These are phyloP conservation scores for Quercus phellos DNA, from an alignment of 331 rosid species.

Conservation along the genomic window DNA sequence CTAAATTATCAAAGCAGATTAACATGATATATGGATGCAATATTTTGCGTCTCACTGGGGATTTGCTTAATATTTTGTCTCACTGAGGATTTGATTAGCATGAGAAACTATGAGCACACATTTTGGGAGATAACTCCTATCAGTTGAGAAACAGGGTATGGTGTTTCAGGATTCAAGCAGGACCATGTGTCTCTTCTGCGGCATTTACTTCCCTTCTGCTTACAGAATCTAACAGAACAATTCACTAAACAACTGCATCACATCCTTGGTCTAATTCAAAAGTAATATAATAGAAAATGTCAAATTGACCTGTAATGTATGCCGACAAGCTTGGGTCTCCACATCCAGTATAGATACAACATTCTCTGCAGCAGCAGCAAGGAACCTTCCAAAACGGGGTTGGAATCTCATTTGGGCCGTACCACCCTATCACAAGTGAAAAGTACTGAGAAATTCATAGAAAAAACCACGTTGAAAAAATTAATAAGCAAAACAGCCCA, in stretches of 20 bases:
- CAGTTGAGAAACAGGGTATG: neutral
- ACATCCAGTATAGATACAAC: slow-evolving; percentile 85
- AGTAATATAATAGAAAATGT: neutral
- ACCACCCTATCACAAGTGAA: slow-evolving; percentile 60
- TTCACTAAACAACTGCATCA: neutral
- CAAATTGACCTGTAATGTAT: slow-evolving; percentile 68
- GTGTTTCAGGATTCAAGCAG: neutral
- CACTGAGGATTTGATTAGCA: neutral
- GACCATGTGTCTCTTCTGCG: neutral
- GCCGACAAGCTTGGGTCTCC: slow-evolving; percentile 68
- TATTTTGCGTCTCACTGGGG: neutral
- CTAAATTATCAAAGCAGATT: neutral
- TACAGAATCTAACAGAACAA: neutral
- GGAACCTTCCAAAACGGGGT: slow-evolving; percentile 80
- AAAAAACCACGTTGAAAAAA: slow-evolving; percentile 5
- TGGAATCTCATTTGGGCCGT: slow-evolving; percentile 86
- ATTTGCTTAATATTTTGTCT: neutral
- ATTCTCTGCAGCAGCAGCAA: slow-evolving; percentile 90
- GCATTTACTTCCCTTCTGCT: neutral
- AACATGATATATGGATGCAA: neutral
- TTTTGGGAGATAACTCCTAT: neutral
- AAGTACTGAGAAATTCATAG: neutral
- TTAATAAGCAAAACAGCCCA: neutral
- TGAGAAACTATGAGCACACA: neutral
- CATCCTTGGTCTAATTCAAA: neutral